Evolutionary conservation across 2,329 filamentous ascomycete species (phyloP).

Genomic region (Colletotrichum liriopes): DNA sequence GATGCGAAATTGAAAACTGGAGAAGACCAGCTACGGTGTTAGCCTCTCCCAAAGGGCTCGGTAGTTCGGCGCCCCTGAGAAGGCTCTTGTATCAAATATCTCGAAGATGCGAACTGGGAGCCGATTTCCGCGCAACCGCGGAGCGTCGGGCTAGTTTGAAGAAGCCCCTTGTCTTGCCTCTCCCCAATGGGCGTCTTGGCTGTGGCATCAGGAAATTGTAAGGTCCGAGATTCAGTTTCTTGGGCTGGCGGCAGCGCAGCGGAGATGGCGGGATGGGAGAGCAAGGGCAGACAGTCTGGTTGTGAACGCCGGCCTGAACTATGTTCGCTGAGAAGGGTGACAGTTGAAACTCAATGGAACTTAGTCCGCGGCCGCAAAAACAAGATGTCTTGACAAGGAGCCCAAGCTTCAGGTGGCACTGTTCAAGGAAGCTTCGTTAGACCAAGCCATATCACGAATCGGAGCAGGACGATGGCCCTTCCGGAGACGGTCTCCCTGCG

Average conservation of each 20-base stretch:
- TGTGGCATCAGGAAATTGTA: neutral
- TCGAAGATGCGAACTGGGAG: neutral
- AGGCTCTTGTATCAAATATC: conserved; percentile 1
- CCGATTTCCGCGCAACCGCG: too few relatives aligned
- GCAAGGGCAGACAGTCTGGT: neutral
- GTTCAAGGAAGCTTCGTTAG: neutral
- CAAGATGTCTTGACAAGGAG: conserved; percentile 1
- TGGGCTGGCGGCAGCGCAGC: neutral
- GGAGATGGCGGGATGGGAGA: neutral
- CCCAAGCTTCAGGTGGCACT: too few relatives aligned
- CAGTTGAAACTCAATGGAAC: neutral
- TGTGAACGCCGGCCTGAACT: neutral
- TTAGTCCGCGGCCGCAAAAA: neutral
- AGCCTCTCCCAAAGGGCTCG: neutral
- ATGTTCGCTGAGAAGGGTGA: neutral
- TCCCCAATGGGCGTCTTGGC: neutral
- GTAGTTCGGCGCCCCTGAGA: neutral
- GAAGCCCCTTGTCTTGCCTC: neutral
- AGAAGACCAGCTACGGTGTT: neutral
- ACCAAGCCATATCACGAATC: neutral
- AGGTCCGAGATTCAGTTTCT: neutral
- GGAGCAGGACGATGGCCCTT: too few relatives aligned
- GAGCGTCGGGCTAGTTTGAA: neutral
- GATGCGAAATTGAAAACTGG: neutral
- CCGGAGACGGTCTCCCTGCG: too few relatives aligned